Evolutionary conservation across 257 asterid species (phyloP), one percentile per base, ranked within the genome.

Genomic region (Henckelia pumila): DNA sequence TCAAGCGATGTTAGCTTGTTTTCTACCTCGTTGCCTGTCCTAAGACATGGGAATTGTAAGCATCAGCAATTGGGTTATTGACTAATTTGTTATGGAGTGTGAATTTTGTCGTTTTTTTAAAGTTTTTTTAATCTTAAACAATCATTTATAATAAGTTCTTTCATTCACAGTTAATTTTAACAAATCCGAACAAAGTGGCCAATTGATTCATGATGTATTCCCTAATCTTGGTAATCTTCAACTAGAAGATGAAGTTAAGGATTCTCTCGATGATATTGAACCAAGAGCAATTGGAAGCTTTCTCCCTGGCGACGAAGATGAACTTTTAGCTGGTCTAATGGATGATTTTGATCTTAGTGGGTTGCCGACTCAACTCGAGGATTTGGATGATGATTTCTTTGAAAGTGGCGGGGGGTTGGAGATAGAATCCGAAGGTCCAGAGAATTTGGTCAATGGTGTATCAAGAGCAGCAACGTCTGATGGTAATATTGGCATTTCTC

Each of bases 371-470:
- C 96, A 90, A 59, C 75, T 86, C 23, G 97, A 88, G 85, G 99
- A 88, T 40, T 80, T 93, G 83, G 99, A 94, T 22, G 99, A 93
- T 75, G 99, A 94, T 81, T 71, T 94, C 35, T 94, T 94, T 68
- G 92, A 91, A 69, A 93, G 99, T 78, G 97, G 95, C 71, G 97
- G 99, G 59, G 99, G 99, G 2, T 63, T 94, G 37, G 99, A 94
- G 78, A 79, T 90, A 33, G 99, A 94, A 75, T 44, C 69, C 24
- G 97, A 83, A 56, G 47, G 44, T 74, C 88, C 73, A 35, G 96
- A 85, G 60, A 85, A 35, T 74, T 68, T 77, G 37, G 68, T 76
- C 30, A 83, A 81, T 55, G 91, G 85, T 8, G 47, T 92, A 32
- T 71, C 91, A 2, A 83, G 86, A 70, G 61, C 86, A 62, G 81